Conservation (phyloP, 306 rosid species). For the Vachellia collinsii region DNA sequence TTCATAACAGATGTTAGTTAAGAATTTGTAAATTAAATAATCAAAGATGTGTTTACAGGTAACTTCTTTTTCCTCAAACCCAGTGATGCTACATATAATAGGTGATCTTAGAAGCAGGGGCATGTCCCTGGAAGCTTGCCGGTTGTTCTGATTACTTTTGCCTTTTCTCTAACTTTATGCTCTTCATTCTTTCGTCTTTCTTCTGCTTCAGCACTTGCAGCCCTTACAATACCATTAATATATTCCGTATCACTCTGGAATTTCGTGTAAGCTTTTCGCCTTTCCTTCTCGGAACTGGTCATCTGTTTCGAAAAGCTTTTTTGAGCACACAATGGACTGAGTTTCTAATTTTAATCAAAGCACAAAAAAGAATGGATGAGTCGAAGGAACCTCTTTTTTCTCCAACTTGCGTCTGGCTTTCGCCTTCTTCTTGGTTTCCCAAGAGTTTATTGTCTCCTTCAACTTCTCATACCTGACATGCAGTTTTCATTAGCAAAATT, state of each 20-base stretch:
- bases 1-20: slow-evolving; percentile 9
- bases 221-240: slow-evolving; percentile 54
- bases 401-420: slow-evolving; percentile 55
- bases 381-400: slow-evolving; percentile 53
- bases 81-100: neutral
- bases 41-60: slow-evolving; percentile 38
- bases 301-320: slow-evolving; percentile 32
- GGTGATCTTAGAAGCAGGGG: slow-evolving; percentile 57
- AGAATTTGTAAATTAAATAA: slow-evolving; percentile 12
- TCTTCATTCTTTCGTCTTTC: slow-evolving; percentile 51
- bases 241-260: slow-evolving; percentile 38
- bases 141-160: slow-evolving; percentile 59
- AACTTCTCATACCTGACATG: slow-evolving; percentile 66
- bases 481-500: slow-evolving; percentile 19
- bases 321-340: neutral
- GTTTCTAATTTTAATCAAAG: neutral
- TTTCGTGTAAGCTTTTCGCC: slow-evolving; percentile 44
- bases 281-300: slow-evolving; percentile 43
- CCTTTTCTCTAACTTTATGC: slow-evolving; percentile 62
- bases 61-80: neutral
- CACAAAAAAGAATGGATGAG: neutral
- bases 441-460: slow-evolving; percentile 51
- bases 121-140: slow-evolving; percentile 62
- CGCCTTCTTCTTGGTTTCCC: slow-evolving; percentile 71
- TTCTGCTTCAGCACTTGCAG: slow-evolving; percentile 69